Conservation (phyloP, 768 basidiomycete species). For the Erythrobasidium yunnanense region DNA sequence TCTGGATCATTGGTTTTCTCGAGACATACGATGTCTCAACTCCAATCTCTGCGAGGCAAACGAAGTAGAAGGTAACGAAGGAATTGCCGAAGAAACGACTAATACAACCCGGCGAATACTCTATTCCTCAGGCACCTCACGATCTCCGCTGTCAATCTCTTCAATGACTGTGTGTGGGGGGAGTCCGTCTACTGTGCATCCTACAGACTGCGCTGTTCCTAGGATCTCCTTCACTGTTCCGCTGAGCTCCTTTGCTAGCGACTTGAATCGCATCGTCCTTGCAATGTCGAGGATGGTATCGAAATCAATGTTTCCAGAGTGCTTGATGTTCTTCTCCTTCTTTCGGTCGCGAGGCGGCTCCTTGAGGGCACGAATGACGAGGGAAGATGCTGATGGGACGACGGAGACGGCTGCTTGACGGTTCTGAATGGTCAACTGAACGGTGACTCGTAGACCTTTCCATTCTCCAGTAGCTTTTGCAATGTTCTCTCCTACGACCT, state of each 20-base stretch:
- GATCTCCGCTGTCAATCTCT: slow-evolving; percentile 42
- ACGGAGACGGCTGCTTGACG: slow-evolving; percentile 95
- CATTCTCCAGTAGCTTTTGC: slow-evolving; percentile 95
- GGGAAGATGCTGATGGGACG: slow-evolving; percentile 90
- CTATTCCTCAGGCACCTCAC: slow-evolving; percentile 28
- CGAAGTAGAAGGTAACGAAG: no score
- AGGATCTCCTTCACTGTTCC: slow-evolving; percentile 93
- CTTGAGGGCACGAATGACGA: slow-evolving; percentile 96
- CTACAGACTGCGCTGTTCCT: slow-evolving; percentile 91
- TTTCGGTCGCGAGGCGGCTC: slow-evolving; percentile 98
- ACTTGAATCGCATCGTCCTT: slow-evolving; percentile 89
- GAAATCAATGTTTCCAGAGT: slow-evolving; percentile 67
- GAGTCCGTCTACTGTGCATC: slow-evolving; percentile 89
- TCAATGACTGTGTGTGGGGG: slow-evolving; percentile 55
- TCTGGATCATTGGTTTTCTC: no score
- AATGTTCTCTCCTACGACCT: slow-evolving; percentile 99
- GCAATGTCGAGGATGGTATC: slow-evolving; percentile 93
- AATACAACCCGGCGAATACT: no score
- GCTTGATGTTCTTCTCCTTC: slow-evolving; percentile 99
- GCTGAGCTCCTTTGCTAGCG: slow-evolving; percentile 78
- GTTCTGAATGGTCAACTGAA: slow-evolving; percentile 98
- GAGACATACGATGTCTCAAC: no score
- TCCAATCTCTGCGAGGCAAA: no score
- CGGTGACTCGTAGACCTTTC: slow-evolving; percentile 99
- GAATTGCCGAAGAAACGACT: no score